These are phyloP conservation scores for Apiotrichum montevideense DNA, from an alignment of 1,284 basidiomycete species.

Conservation along the genomic window DNA sequence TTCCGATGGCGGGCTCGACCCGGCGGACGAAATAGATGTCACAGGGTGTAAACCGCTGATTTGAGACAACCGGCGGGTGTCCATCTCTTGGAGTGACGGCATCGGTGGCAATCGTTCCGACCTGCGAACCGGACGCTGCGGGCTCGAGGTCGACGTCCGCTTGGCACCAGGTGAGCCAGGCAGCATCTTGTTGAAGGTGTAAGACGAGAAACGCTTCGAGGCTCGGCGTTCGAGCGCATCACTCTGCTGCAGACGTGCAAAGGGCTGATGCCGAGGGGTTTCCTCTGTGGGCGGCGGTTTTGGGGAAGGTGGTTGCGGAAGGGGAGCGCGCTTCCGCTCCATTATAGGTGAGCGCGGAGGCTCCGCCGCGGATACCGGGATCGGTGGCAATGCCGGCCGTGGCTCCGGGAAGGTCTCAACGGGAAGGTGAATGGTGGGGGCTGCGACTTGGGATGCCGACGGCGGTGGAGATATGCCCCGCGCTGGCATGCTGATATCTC, in stretches of 20 bases:
- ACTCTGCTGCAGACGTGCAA: slow-evolving; percentile 79
- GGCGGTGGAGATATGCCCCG: not conserved
- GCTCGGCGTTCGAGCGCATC: slow-evolving; percentile 86
- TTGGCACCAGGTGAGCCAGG: slow-evolving; percentile 50
- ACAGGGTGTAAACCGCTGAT: not conserved
- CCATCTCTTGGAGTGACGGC: slow-evolving; percentile 19
- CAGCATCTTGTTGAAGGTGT: slow-evolving; percentile 89
- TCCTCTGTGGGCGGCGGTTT: not conserved
- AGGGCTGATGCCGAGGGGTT: slow-evolving; percentile 50
- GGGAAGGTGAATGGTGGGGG: not conserved
- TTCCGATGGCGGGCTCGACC: not conserved
- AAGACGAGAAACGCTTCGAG: slow-evolving; percentile 92
- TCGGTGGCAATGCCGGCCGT: not conserved
- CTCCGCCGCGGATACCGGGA: slow-evolving; percentile 38
- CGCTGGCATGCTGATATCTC: not conserved
- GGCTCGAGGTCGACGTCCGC: slow-evolving; percentile 24
- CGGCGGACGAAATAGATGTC: not conserved
- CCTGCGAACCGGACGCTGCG: slow-evolving; percentile 38
- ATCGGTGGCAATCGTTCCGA: slow-evolving; percentile 31
- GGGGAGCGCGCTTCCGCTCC: not conserved
- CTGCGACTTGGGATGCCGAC: not conserved
- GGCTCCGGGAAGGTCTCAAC: not conserved
- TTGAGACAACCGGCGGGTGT: not conserved
- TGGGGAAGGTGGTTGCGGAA: not conserved
- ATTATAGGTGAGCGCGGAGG: slow-evolving; percentile 1